A percentile compares a stretch with the other conserved stretches of the same genome.
Evolutionary conservation across 2,329 filamentous ascomycete species (phyloP).

Genomic region (Aspergillus niger): DNA sequence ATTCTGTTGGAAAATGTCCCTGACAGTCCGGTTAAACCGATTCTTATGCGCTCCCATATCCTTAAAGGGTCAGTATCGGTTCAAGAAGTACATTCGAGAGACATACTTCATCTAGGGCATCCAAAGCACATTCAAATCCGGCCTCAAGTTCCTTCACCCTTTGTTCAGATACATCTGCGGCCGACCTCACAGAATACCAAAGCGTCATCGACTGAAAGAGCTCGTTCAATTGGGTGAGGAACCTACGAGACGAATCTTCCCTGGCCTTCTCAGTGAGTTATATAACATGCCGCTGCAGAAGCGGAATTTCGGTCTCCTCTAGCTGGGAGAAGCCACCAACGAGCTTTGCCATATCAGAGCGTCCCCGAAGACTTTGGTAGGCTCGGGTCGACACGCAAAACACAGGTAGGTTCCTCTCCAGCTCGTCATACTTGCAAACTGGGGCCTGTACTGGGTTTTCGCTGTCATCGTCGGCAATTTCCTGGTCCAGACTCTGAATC

Average conservation of each 20-base stretch:
- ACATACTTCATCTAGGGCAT: too few species aligned
- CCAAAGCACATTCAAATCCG: too few species aligned
- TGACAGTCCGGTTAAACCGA: too few species aligned
- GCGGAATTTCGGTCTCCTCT: conserved; percentile 62
- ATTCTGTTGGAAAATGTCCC: neutral
- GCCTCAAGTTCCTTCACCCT: too few species aligned
- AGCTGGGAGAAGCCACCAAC: conserved; percentile 55
- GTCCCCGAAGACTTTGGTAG: conserved; percentile 63
- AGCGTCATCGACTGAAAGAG: conserved; percentile 56
- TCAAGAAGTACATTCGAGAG: too few species aligned
- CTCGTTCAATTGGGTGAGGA: conserved; percentile 55
- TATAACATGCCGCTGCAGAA: conserved; percentile 61
- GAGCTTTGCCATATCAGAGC: conserved; percentile 54
- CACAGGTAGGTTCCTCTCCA: conserved; percentile 59
- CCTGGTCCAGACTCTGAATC: conserved; percentile 5
- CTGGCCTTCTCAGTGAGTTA: conserved; percentile 57
- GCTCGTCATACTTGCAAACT: conserved; percentile 55
- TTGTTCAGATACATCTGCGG: too few species aligned
- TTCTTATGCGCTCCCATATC: too few species aligned
- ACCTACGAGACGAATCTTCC: conserved; percentile 48
- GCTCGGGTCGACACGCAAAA: conserved; percentile 66
- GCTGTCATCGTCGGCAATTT: neutral
- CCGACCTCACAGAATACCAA: conserved; percentile 42
- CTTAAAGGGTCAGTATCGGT: too few species aligned
- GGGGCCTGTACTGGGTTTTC: conserved; percentile 52